phyloP scores from a whole-genome alignment of 768 basidiomycete genomes.

The Suillus paluster region DNA sequence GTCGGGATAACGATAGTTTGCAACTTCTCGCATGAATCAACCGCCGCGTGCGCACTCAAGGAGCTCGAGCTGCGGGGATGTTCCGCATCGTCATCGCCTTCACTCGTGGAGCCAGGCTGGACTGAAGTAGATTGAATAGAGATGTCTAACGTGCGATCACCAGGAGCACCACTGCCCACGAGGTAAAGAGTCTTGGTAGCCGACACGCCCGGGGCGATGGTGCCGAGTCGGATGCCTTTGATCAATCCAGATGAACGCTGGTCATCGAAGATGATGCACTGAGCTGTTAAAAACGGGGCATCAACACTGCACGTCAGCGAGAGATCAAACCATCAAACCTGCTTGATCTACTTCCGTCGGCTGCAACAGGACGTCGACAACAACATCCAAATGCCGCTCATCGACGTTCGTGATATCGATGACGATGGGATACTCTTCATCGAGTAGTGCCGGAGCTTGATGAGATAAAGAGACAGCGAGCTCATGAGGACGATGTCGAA shows the following conservation, averaged over 20 bases:
- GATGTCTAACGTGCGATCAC: constrained; percentile 78
- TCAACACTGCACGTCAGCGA: background rate
- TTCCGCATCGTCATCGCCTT: background rate
- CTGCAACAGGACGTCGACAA: constrained; percentile 77
- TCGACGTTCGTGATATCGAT: constrained; percentile 77
- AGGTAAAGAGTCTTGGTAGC: constrained; percentile 67
- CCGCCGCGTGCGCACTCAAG: constrained; percentile 28
- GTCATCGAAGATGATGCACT: constrained; percentile 62
- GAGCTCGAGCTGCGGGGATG: constrained; percentile 14
- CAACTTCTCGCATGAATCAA: constrained; percentile 56
- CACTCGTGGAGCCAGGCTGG: constrained; percentile 2
- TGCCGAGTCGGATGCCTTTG: constrained; percentile 73
- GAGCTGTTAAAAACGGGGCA: constrained; percentile 43
- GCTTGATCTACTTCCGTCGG: constrained; percentile 78
- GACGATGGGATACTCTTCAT: constrained; percentile 78
- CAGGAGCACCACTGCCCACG: constrained; percentile 61
- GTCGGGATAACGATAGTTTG: constrained; percentile 71
- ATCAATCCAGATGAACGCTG: constrained; percentile 73
- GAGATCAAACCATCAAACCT: constrained; percentile 44
- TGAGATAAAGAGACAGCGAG: constrained; percentile 62
- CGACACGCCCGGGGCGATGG: constrained; percentile 59
- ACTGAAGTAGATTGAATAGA: constrained; percentile 68
- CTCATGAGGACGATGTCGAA: constrained; percentile 65
- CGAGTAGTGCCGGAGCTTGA: constrained; percentile 72
- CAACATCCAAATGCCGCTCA: constrained; percentile 65